These are phyloP conservation scores for Sporothrix curviconia DNA, from an alignment of 2,329 filamentous ascomycete genomes.

Conservation along the genomic window DNA sequence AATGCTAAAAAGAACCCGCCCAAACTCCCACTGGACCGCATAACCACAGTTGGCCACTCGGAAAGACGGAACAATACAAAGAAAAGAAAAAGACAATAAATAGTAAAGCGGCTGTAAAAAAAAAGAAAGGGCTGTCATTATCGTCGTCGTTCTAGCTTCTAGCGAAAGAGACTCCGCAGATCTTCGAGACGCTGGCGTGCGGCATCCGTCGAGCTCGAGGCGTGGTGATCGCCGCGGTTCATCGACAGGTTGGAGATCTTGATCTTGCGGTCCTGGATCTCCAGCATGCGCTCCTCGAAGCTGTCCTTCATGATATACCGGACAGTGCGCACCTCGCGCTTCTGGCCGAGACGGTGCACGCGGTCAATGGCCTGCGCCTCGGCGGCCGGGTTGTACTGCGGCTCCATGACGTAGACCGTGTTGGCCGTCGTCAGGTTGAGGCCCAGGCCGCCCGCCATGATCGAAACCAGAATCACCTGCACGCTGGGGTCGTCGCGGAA, in stretches of 20 bases:
- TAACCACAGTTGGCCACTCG: no score
- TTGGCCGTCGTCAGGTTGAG: conserved; percentile 84
- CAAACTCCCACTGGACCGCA: no score
- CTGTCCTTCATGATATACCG: conserved; percentile 85
- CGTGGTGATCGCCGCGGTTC: conserved; percentile 26
- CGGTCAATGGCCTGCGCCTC: conserved; percentile 93
- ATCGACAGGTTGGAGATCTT: conserved; percentile 68
- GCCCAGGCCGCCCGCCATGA: conserved; percentile 84
- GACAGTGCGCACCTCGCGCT: conserved; percentile 75
- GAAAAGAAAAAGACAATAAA: neutral
- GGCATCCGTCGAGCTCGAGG: conserved; percentile 39
- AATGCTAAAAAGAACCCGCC: no score
- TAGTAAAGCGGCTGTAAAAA: neutral
- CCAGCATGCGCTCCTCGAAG: conserved; percentile 90
- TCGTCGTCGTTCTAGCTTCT: neutral
- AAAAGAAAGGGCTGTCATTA: neutral
- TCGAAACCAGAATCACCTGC: conserved; percentile 81
- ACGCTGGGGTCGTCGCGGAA: conserved; percentile 69
- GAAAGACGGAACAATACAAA: no score
- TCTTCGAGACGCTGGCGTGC: conserved; percentile 38
- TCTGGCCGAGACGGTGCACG: conserved; percentile 86
- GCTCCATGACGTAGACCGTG: conserved; percentile 94
- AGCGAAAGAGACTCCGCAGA: conserved; percentile 48
- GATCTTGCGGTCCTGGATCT: conserved; percentile 87
- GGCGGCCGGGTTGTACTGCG: conserved; percentile 91